These are phyloP conservation scores for Fusarium ambrosium DNA, from an alignment of 2,329 filamentous ascomycete species.

Conservation along the genomic window DNA sequence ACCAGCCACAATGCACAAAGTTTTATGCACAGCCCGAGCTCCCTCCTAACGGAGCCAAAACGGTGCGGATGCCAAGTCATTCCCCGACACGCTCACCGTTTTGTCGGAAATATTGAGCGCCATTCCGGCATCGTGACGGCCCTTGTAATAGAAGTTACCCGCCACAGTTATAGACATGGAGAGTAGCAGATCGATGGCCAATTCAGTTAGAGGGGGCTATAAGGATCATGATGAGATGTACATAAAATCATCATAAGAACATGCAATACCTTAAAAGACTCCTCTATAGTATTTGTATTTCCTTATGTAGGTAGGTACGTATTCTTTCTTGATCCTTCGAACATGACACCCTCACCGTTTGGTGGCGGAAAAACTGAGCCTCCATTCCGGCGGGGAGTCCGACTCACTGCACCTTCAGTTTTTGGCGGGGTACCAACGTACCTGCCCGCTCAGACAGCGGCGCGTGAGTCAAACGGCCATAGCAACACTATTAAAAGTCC, in stretches of 20 bases:
- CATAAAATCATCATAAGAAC: background rate
- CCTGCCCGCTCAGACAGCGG: background rate
- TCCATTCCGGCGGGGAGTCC: conserved; percentile 17
- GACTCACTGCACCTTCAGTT: background rate
- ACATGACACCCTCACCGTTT: conserved; percentile 6
- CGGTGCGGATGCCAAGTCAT: background rate
- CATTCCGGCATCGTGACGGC: conserved; percentile 7
- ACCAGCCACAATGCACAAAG: background rate
- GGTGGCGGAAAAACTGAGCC: conserved; percentile 2
- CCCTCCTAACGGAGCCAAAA: background rate
- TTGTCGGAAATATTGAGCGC: background rate
- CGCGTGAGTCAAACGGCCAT: background rate
- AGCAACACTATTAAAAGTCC: conserved; percentile 2
- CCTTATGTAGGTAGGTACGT: background rate
- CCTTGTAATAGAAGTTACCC: background rate
- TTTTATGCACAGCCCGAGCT: background rate
- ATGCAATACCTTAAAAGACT: background rate
- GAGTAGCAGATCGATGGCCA: background rate
- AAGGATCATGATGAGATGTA: background rate
- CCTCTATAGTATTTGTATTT: background rate
- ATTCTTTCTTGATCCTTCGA: background rate
- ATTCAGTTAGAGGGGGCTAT: background rate
- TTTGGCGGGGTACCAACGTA: conserved; percentile 1
- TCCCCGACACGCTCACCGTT: background rate
- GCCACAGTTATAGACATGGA: background rate